Conservation (phyloP, 2,329 filamentous ascomycete species). For the Colletotrichum musae region DNA sequence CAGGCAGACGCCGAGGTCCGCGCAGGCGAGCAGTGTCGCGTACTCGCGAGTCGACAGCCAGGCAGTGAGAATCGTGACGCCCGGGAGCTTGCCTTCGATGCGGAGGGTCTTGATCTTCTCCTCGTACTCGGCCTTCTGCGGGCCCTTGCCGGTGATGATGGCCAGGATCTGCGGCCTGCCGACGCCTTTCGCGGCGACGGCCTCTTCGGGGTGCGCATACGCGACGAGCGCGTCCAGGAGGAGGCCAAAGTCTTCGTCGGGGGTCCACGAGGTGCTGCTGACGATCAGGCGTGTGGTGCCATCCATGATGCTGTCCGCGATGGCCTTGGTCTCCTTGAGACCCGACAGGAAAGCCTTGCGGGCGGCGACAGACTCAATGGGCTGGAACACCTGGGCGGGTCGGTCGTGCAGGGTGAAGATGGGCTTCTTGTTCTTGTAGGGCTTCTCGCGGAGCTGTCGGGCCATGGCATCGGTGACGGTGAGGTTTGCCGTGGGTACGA, state of each 20-base stretch:
- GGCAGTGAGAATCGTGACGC: conserved; percentile 82
- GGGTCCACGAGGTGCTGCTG: conserved; percentile 96
- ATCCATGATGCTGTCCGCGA: conserved; percentile 71
- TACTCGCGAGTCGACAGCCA: conserved; percentile 92
- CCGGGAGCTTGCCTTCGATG: conserved; percentile 73
- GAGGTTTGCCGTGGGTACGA: conserved; percentile 80
- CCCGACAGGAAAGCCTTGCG: conserved; percentile 72
- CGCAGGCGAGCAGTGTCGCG: conserved; percentile 84
- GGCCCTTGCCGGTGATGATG: conserved; percentile 95
- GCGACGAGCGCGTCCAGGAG: conserved; percentile 85
- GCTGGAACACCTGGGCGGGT: conserved; percentile 86
- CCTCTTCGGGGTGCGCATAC: conserved; percentile 71
- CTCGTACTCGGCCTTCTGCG: conserved; percentile 84
- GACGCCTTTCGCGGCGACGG: conserved; percentile 52
- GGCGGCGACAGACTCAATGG: conserved; percentile 64
- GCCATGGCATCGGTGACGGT: conserved; percentile 94
- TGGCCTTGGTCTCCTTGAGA: conserved; percentile 74
- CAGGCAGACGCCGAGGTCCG: conserved; percentile 90
- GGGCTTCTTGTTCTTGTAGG: conserved; percentile 76
- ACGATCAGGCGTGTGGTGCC: conserved; percentile 80
- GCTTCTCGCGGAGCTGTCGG: conserved; percentile 73
- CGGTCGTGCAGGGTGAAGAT: conserved; percentile 87
- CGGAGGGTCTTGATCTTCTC: conserved; percentile 74
- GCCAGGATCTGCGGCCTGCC: conserved; percentile 73
- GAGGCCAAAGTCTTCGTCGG: conserved; percentile 94